Base-by-base conservation (phyloP, 345 rosid species). In the Bretschneidera sinensis region DNA sequence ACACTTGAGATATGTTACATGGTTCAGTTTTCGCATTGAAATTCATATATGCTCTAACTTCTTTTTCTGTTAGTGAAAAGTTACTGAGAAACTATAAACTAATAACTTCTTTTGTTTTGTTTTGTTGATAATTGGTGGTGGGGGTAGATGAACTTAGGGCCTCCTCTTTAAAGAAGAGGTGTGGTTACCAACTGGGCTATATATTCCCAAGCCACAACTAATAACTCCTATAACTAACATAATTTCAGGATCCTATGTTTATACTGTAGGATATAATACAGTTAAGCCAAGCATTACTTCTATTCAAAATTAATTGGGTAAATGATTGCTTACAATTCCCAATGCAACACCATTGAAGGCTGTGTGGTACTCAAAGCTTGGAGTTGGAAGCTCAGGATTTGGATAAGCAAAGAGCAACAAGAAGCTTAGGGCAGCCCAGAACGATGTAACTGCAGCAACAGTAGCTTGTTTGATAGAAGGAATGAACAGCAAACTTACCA, bases 351-450 rank as follows among this genome's bases (percentile, higher is more conserved):
- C 99, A n/a, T 67, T 53, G 74, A 94, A 94, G 62, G 99, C 97
- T 1, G 97, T 73, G 74, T 94, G 99, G 63, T 45, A 94, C 81
- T 94, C 97, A 60, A 80, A 94, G 74, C 99, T 94, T 66, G 99
- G 99, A 57, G 97, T 90, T 58, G 97, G 91, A 56, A 78, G 22
- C 78, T 90, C 96, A 0, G 99, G 99, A 31, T 87, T 90, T 9
- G 99, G 99, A 73, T 94, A 94, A 61, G 99, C 99, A 77, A 94
- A 94, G 57, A 90, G 92, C 70, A 94, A 72, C 65, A 94, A 65
- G 74, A 94, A 81, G 80, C 99, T 88, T 34, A 94, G 71, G 58
- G 81, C 82, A 0, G 84, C 83, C 97, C 99, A 94, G 72, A 94
- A 94, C 56, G 84, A 76, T 48, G 79, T 85, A 68, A 91, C 99